These are phyloP conservation scores for Crucibulum laeve DNA, from an alignment of 768 basidiomycete species.

Conservation along the genomic window DNA sequence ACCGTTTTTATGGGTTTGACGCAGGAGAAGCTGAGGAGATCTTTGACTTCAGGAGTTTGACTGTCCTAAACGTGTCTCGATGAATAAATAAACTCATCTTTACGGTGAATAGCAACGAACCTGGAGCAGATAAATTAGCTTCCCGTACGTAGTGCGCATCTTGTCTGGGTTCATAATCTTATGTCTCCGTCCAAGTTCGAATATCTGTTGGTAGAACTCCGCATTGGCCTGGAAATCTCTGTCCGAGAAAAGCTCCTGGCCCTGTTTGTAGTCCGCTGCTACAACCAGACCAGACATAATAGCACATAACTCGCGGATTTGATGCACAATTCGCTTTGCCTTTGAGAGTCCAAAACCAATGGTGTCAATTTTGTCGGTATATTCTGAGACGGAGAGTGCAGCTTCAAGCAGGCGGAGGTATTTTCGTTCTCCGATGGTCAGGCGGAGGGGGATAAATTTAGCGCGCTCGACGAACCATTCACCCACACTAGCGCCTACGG, in stretches of 20 bases:
- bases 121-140: slow-evolving; percentile 80
- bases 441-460: slow-evolving; percentile 76
- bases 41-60: slow-evolving; percentile 77
- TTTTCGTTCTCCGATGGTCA: slow-evolving; percentile 74
- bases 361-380: slow-evolving; percentile 88
- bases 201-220: slow-evolving; percentile 75
- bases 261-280: slow-evolving; percentile 82
- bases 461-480: slow-evolving; percentile 85
- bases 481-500: slow-evolving; percentile 57
- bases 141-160: slow-evolving; percentile 87
- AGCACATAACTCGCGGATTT: slow-evolving; percentile 83
- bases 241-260: slow-evolving; percentile 82
- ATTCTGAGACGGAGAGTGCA: slow-evolving; percentile 80
- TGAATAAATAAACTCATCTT: slow-evolving; percentile 1
- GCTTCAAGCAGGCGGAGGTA: slow-evolving; percentile 82
- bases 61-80: slow-evolving; percentile 57
- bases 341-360: slow-evolving; percentile 74
- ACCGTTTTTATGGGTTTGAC: slow-evolving; percentile 78
- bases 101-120: slow-evolving; percentile 28
- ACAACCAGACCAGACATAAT: slow-evolving; percentile 82
- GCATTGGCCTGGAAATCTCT: slow-evolving; percentile 79
- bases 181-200: slow-evolving; percentile 79
- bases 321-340: slow-evolving; percentile 82
- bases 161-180: slow-evolving; percentile 94
- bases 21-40: slow-evolving; percentile 75